These are phyloP conservation scores for Aspergillus panamensis DNA, from an alignment of 495 filamentous ascomycete genomes.

Conservation along the genomic window DNA sequence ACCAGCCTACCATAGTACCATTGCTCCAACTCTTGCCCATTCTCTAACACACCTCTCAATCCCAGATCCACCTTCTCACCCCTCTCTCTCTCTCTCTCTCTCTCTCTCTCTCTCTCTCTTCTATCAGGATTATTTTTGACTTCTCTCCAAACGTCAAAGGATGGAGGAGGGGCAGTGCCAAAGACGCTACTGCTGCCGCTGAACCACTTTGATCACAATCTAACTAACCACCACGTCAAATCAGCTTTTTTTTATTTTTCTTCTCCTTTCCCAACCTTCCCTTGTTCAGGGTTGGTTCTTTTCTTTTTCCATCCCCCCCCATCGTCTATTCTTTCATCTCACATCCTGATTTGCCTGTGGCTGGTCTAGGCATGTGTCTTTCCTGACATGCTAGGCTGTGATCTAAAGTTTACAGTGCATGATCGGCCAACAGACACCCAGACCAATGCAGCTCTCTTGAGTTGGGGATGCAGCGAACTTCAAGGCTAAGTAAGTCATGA, in stretches of 20 bases:
- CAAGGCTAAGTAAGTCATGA: background rate
- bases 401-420: constrained; percentile 26
- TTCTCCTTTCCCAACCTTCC: background rate
- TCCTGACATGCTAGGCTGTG: constrained; percentile 20
- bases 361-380: constrained; percentile 2
- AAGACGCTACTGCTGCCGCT: constrained; percentile 20
- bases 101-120: background rate
- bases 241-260: background rate
- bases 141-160: background rate
- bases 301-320: constrained; percentile 1
- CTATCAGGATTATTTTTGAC: background rate
- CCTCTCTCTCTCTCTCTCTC: too few relatives aligned
- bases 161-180: constrained; percentile 9
- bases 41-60: background rate
- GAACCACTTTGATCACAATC: constrained; percentile 11
- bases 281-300: background rate
- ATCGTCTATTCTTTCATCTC: background rate
- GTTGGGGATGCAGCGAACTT: background rate
- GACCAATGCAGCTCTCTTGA: constrained; percentile 8
- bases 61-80: background rate
- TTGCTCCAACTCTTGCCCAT: background rate
- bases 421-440: constrained; percentile 17
- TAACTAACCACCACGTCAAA: constrained; percentile 9
- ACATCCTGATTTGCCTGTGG: constrained; percentile 11
- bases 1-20: background rate